phyloP scores from a whole-genome alignment of 2,329 filamentous ascomycete genomes.

The Botrytis fabae region DNA sequence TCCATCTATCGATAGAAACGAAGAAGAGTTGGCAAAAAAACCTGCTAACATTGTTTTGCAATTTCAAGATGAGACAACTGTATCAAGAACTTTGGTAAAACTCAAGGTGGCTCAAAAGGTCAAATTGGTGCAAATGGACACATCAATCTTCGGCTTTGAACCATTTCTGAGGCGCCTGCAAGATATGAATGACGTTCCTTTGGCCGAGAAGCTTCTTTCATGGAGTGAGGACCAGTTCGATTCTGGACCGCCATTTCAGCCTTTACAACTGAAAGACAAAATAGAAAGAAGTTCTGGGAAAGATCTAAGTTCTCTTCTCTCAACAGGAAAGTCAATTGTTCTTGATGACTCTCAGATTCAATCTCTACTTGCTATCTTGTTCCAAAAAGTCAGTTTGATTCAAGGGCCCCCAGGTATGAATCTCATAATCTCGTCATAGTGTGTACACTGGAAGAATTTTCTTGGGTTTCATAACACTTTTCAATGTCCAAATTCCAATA shows the following conservation, averaged over 20 bases:
- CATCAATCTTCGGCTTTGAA: constrained; percentile 67
- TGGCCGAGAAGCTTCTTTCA: constrained; percentile 54
- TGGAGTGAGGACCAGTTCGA: constrained; percentile 32
- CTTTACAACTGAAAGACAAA: constrained; percentile 32
- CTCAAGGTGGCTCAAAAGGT: constrained; percentile 44
- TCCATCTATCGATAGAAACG: constrained; percentile 55
- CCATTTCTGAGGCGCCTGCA: constrained; percentile 64
- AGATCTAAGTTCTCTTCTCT: constrained; percentile 41
- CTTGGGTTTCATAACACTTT: neutral
- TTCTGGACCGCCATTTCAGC: constrained; percentile 28
- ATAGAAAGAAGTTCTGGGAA: constrained; percentile 32
- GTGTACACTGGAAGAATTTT: neutral
- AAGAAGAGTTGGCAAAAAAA: constrained; percentile 45
- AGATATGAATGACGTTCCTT: constrained; percentile 53
- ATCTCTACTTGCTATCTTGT: constrained; percentile 57
- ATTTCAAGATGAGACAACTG: constrained; percentile 48
- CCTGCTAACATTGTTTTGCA: constrained; percentile 54
- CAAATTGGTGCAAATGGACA: constrained; percentile 60
- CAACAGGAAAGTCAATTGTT: constrained; percentile 39
- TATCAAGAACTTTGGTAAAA: constrained; percentile 50
- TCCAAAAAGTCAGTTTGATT: constrained; percentile 58
- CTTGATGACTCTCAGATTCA: constrained; percentile 56
- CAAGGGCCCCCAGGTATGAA: constrained; percentile 65
- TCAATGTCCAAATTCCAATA: neutral
- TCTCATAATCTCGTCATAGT: neutral